These are phyloP conservation scores for Monosporascus sp. DNA, from an alignment of 2,329 filamentous ascomycete genomes.

Conservation along the genomic window DNA sequence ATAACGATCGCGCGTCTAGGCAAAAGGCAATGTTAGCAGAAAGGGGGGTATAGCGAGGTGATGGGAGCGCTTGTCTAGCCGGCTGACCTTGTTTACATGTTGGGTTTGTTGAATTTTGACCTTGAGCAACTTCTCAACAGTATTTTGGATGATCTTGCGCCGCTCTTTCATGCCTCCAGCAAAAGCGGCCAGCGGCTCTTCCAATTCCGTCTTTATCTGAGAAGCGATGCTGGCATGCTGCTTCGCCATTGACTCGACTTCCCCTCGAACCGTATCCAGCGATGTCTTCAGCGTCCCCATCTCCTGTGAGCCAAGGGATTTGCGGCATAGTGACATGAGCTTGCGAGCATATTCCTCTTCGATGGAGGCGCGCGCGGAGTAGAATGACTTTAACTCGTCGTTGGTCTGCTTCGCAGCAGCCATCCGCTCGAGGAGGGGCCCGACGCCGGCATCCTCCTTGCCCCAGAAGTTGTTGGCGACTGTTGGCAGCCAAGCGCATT, in stretches of 20 bases:
- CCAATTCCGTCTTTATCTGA: conserved; percentile 94
- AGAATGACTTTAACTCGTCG: conserved; percentile 91
- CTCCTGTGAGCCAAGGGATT: conserved; percentile 84
- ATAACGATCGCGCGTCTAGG: conserved; percentile 80
- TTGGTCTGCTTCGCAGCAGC: conserved; percentile 88
- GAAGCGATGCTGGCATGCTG: conserved; percentile 83
- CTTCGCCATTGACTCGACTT: conserved; percentile 91
- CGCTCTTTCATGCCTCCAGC: conserved; percentile 93
- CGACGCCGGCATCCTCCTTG: conserved; percentile 94
- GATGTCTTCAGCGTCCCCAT: conserved; percentile 77
- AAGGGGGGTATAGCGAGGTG: background rate
- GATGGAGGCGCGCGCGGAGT: conserved; percentile 82
- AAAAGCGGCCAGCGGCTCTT: conserved; percentile 89
- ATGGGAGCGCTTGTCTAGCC: background rate
- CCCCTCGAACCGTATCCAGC: conserved; percentile 79
- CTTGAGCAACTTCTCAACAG: conserved; percentile 91
- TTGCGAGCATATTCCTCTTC: conserved; percentile 96
- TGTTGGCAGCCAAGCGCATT: conserved; percentile 29
- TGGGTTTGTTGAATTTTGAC: conserved; percentile 88
- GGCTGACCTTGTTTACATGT: conserved; percentile 77
- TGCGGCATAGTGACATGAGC: conserved; percentile 77
- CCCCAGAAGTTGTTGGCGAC: conserved; percentile 99
- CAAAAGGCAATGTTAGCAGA: conserved; percentile 7
- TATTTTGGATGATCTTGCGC: conserved; percentile 90
- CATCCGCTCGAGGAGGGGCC: conserved; percentile 89